phyloP scores from a whole-genome alignment of 768 basidiomycete species.

The Tricholoma sp. region DNA sequence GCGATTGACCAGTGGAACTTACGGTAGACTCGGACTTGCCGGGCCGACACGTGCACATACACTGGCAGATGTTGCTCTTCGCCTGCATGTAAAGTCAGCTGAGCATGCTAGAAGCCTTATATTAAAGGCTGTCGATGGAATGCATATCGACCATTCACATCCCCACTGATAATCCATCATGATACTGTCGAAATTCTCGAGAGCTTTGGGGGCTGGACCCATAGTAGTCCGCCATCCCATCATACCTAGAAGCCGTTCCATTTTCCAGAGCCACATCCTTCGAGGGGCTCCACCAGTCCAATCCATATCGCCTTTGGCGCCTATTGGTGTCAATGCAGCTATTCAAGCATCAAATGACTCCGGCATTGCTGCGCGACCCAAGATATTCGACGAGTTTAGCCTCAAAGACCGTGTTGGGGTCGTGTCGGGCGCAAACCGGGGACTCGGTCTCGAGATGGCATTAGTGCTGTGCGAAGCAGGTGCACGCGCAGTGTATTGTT shows the following conservation, averaged over 20 bases:
- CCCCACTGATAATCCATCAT: not conserved
- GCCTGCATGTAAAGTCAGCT: not conserved
- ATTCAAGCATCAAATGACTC: slow-evolving; percentile 35
- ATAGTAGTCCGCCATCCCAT: not conserved
- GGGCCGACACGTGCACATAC: too few species aligned
- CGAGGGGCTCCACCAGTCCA: slow-evolving; percentile 21
- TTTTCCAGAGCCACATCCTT: not conserved
- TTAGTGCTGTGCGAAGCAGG: slow-evolving; percentile 70
- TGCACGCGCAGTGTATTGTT: slow-evolving; percentile 62
- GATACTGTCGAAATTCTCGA: not conserved
- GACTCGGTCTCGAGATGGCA: slow-evolving; percentile 83
- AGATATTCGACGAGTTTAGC: slow-evolving; percentile 56
- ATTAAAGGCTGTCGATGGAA: not conserved
- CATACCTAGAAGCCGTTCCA: not conserved
- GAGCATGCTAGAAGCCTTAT: not conserved
- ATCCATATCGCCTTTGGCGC: slow-evolving; percentile 50
- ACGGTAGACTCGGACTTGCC: too few species aligned
- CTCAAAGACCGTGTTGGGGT: slow-evolving; percentile 53
- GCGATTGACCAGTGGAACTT: too few species aligned
- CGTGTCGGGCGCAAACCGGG: slow-evolving; percentile 61
- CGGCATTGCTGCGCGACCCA: slow-evolving; percentile 32
- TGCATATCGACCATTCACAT: not conserved
- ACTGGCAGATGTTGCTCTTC: too few species aligned
- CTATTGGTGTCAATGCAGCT: slow-evolving; percentile 60
- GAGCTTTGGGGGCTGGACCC: not conserved